A percentile compares a stretch with the other conserved stretches of the same genome.
Conservation (phyloP, 345 rosid genomes). For the Linum tenue region DNA sequence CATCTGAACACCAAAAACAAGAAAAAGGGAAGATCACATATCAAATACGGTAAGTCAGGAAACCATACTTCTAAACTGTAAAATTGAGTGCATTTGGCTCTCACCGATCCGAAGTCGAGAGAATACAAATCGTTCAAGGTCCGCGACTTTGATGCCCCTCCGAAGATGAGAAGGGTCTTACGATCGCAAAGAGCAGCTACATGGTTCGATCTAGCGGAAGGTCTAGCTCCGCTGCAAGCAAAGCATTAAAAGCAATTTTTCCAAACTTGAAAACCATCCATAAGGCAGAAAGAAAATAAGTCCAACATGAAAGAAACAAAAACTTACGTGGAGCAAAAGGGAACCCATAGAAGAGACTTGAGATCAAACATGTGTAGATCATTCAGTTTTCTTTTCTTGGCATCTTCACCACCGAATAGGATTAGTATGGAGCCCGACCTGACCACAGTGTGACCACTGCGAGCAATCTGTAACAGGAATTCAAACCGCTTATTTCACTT, state of each 20-base stretch:
- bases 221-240: conserved; percentile 69
- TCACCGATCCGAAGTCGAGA: conserved; percentile 89
- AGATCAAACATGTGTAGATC: conserved; percentile 96
- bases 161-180: conserved; percentile 68
- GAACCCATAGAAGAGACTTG: conserved; percentile 90
- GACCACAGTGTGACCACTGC: conserved; percentile 84
- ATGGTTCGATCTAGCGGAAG: conserved; percentile 82
- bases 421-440: conserved; percentile 71
- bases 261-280: background rate
- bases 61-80: background rate
- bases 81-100: background rate
- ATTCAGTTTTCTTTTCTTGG: conserved; percentile 78
- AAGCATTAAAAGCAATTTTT: conserved; percentile 2
- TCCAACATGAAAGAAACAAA: background rate
- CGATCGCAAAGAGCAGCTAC: conserved; percentile 79
- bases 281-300: background rate
- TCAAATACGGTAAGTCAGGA: background rate
- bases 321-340: conserved; percentile 90
- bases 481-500: background rate
- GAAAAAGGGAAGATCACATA: background rate
- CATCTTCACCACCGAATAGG: conserved; percentile 90
- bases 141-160: conserved; percentile 76
- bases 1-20: conserved; percentile 41
- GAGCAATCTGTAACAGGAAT: conserved; percentile 59
- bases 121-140: conserved; percentile 86